These are phyloP conservation scores for Zhuliangozyma blackwelliae DNA, from an alignment of 1,139 yeast genomes.

Conservation along the genomic window DNA sequence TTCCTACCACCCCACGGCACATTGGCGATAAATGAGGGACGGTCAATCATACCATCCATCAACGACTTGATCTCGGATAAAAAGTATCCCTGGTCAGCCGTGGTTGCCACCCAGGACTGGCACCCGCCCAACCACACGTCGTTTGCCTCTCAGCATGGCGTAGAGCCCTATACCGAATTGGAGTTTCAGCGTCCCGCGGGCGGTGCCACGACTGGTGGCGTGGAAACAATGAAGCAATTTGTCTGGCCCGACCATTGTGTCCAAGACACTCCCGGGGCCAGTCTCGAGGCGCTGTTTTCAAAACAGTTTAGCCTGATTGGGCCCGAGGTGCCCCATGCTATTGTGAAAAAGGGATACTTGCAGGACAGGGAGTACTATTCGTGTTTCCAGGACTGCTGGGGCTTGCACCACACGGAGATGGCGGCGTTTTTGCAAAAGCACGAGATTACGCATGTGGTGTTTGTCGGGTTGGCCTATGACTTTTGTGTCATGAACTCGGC, in stretches of 20 bases:
- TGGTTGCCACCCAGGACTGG: slow-evolving; percentile 84
- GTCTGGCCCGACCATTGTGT: slow-evolving; percentile 95
- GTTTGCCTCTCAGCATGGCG: slow-evolving; percentile 67
- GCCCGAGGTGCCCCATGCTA: slow-evolving; percentile 24
- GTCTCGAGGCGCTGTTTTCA: slow-evolving; percentile 47
- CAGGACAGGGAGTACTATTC: slow-evolving; percentile 81
- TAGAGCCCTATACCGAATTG: slow-evolving; percentile 49
- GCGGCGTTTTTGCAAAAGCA: slow-evolving; percentile 38
- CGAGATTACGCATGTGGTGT: slow-evolving; percentile 55
- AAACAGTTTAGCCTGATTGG: slow-evolving; percentile 20
- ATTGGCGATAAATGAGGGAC: slow-evolving; percentile 66
- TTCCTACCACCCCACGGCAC: slow-evolving; percentile 77
- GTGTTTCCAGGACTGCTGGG: slow-evolving; percentile 83
- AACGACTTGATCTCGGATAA: slow-evolving; percentile 32
- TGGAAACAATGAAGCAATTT: slow-evolving; percentile 32
- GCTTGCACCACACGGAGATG: slow-evolving; percentile 64
- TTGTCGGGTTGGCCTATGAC: slow-evolving; percentile 85
- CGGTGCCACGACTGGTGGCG: slow-evolving; percentile 18
- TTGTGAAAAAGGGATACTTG: slow-evolving; percentile 67
- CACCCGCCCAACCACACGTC: slow-evolving; percentile 78
- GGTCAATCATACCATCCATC: slow-evolving; percentile 52
- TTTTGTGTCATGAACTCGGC: slow-evolving; percentile 80
- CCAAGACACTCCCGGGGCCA: slow-evolving; percentile 63
- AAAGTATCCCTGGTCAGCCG: slow-evolving; percentile 50
- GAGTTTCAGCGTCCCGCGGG: slow-evolving; percentile 51